These are phyloP conservation scores for Podospora pseudoanserina DNA, from an alignment of 495 filamentous ascomycete genomes.

Conservation along the genomic window DNA sequence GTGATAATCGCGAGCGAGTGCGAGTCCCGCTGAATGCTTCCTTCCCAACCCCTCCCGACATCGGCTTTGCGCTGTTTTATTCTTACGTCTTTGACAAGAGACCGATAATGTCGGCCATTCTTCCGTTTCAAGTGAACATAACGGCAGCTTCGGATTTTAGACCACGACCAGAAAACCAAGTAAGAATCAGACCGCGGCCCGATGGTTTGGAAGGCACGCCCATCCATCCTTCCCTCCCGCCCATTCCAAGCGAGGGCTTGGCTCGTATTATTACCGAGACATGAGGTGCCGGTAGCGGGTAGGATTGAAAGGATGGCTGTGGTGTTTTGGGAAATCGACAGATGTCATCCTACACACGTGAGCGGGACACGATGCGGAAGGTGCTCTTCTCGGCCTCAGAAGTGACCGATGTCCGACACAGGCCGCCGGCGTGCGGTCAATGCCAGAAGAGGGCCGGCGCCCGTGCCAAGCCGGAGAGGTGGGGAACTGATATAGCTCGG, in stretches of 20 bases:
- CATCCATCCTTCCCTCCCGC: too few species aligned
- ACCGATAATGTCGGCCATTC: background rate
- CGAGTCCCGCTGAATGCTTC: background rate
- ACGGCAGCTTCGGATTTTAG: background rate
- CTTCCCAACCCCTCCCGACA: background rate
- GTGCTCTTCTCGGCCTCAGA: too few species aligned
- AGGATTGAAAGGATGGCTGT: background rate
- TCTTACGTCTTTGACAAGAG: background rate
- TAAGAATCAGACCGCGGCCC: background rate
- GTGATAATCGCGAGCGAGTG: too few species aligned
- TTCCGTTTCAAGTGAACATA: background rate
- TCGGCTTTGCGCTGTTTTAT: background rate
- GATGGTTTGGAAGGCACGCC: background rate
- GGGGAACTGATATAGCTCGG: background rate
- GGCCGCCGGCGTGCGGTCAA: too few species aligned
- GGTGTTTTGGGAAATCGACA: background rate
- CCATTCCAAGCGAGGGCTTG: slow-evolving; percentile 4
- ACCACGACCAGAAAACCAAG: too few species aligned
- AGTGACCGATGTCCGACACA: too few species aligned
- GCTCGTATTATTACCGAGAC: background rate
- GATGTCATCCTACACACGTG: background rate
- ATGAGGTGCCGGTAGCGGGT: background rate
- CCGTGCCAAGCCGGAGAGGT: background rate
- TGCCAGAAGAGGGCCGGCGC: background rate
- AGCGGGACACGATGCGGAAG: background rate